Evolutionary conservation across 1,284 basidiomycete genomes (phyloP).

Genomic region (Vanrija humicola): DNA sequence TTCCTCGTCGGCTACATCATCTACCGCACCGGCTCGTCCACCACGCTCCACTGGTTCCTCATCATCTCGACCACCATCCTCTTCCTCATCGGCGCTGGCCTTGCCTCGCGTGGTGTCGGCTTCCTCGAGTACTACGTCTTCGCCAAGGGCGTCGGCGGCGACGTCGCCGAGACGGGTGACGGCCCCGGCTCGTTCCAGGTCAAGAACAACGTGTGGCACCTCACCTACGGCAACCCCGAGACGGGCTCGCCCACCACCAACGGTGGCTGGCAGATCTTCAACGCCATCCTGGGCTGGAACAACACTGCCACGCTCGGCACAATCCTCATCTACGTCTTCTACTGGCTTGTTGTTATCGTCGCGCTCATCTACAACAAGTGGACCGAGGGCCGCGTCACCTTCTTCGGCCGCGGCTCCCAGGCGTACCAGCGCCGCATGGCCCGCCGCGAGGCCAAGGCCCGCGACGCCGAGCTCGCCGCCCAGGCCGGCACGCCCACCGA

Average conservation of each 20-base stretch:
- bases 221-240: constrained; percentile 75
- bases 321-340: constrained; percentile 69
- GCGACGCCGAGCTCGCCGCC: neutral
- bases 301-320: constrained; percentile 58
- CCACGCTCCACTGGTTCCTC: constrained; percentile 65
- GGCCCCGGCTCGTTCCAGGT: constrained; percentile 60
- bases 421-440: constrained; percentile 3
- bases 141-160: constrained; percentile 58
- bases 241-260: constrained; percentile 50
- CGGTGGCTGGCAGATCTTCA: constrained; percentile 49
- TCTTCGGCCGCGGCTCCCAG: constrained; percentile 33
- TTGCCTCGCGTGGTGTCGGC: constrained; percentile 67
- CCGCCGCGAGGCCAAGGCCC: constrained; percentile 4
- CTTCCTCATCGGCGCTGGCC: constrained; percentile 84
- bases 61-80: constrained; percentile 83
- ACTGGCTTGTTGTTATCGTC: constrained; percentile 69
- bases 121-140: constrained; percentile 62
- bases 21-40: constrained; percentile 49
- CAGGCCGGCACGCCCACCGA: neutral
- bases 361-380: constrained; percentile 68
- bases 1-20: constrained; percentile 56
- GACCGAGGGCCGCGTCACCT: constrained; percentile 51
- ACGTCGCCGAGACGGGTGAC: constrained; percentile 65
- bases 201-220: constrained; percentile 67
- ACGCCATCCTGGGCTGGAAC: constrained; percentile 50